Base-by-base conservation (phyloP, 1,284 basidiomycete genomes). In the Tilletiopsis washingtonensis region DNA sequence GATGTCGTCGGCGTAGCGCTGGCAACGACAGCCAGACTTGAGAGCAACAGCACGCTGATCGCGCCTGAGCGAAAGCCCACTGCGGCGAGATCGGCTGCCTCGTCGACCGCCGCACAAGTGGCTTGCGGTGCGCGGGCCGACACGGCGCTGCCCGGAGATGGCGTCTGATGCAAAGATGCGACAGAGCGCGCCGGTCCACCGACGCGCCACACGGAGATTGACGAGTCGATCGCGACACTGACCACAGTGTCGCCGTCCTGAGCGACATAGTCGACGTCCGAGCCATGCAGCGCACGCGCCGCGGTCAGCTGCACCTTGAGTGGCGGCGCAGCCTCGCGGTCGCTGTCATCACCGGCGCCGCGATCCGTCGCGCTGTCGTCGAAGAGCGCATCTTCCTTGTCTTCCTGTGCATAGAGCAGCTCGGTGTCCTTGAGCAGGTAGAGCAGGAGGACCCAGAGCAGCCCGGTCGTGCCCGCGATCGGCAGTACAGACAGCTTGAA, bases 341-440 rank as follows among this genome's bases (percentile, higher is more conserved):
- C 56, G 40, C 61, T 55, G 23, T 56, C 53, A 39, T 71, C n/a
- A 74, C 63, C 55, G 64, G 75, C 46, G 62, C 62, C 51, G 76
- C 69, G 40, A 17, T 15, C 20, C 15, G 76, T 63, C 4, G 49
- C 69, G 1, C 69, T 61, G 29, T 39, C 45, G n/a, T 40, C 40
- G n/a, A 19, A 29, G 17, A 53, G 57, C 24, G 52, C 50, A 19
- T 52, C 49, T 29, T 61, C 81, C 79, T 12, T 77, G 75, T 42
- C 80, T 76, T 70, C 80, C 39, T 91, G 89, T 4, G 85, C 84
- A 64, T 91, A 90, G 14, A 96, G 80, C 1, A 91, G 79, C 54
- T 97, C 90, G 0, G 89, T 82, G 59, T 94, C 85, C 75, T 93
- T 93, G 52, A 96, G 77, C 1, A 98, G 79, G 69, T 91, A 91